Percentiles rank a stretch among this genome's conserved stretches.
These are phyloP conservation scores for Inonotus obliquus DNA, from an alignment of 1,284 basidiomycete genomes.

Conservation along the genomic window DNA sequence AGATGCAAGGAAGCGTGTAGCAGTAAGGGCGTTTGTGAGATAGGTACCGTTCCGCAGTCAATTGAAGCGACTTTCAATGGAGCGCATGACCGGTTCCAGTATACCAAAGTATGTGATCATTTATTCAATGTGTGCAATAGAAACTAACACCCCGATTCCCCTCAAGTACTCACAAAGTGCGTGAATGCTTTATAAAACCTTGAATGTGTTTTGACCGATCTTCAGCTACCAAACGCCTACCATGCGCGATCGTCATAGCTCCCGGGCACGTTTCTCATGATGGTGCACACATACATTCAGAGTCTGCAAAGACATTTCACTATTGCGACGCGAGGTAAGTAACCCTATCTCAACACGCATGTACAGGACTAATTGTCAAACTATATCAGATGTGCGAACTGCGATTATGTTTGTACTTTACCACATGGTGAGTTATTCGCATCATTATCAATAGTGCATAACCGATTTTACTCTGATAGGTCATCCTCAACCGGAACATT, in stretches of 20 bases:
- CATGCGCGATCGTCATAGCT: constrained; percentile 43
- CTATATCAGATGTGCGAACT: constrained; percentile 42
- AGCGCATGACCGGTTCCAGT: constrained; percentile 41
- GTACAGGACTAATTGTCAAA: not conserved
- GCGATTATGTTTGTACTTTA: constrained; percentile 55
- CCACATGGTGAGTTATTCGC: constrained; percentile 39
- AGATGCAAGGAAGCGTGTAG: constrained; percentile 39
- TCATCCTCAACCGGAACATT: constrained; percentile 55
- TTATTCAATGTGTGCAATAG: not conserved
- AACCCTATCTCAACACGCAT: not conserved
- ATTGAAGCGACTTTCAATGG: constrained; percentile 53
- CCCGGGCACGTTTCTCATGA: constrained; percentile 37
- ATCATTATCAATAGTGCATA: not conserved
- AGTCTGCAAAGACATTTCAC: constrained; percentile 38
- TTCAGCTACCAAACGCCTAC: constrained; percentile 39
- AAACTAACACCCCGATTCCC: not conserved
- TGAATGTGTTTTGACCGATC: constrained; percentile 14
- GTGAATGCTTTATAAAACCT: not conserved
- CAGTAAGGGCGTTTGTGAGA: constrained; percentile 48
- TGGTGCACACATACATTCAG: constrained; percentile 46
- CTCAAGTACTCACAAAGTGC: constrained; percentile 27
- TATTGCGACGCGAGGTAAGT: constrained; percentile 45
- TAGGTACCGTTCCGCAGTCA: constrained; percentile 51
- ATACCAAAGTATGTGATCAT: constrained; percentile 37
- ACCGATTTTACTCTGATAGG: constrained; percentile 31